Evolutionary conservation across 2,329 filamentous ascomycete genomes (phyloP), one percentile per base, ranked within the genome.

Genomic region (Drechslerella dactyloides): DNA sequence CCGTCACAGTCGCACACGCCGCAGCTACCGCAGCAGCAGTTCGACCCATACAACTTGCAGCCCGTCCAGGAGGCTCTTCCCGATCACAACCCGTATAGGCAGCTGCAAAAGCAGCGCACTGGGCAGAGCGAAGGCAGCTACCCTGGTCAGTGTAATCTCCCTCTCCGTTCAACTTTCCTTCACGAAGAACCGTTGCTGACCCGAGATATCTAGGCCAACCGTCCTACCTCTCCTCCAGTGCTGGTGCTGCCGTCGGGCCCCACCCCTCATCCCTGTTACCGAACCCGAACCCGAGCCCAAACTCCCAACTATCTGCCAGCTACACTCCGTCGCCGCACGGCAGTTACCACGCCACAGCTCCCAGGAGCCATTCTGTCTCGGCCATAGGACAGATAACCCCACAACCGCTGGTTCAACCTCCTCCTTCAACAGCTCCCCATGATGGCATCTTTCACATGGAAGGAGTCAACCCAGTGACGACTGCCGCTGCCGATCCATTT

Each of bases 81-180:
- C 13, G 66, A 70, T 17, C 59, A 70, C 51, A 70, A 70, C 50
- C 66, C 66, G 6, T 70, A 70, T 53, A 48, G 66, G 23, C 58
- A 54, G 48, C 54, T 70, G 44, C 66, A 70, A 55, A 70, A 70
- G 23, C 66, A 70, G 21, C 59, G 66, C 19, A 70, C 66, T 7
- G 66, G 66, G 1, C 66, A 70, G n/a, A 70, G 66, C 30, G 66
- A 70, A 33, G 66, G 66, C 33, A 48, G 66, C 46, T 55, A 64
- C 35, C 66, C 33, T 57, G 55, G 66, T 70, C 44, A n/a, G 19
- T 57, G 44, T 23, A 13, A 21, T 17, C 30, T 24, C 33, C 21
- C 11, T 13, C 44, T 60, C 46, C 23, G 4, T 21, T 54, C 13
- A 7, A 17, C 13, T 53, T 53, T 7, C 6, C 24, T 23, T 13